Percentiles rank a stretch among this genome's conserved stretches.
These are phyloP conservation scores for Yamadazyma atlantica DNA, from an alignment of 1,139 yeast genomes.

Conservation along the genomic window DNA sequence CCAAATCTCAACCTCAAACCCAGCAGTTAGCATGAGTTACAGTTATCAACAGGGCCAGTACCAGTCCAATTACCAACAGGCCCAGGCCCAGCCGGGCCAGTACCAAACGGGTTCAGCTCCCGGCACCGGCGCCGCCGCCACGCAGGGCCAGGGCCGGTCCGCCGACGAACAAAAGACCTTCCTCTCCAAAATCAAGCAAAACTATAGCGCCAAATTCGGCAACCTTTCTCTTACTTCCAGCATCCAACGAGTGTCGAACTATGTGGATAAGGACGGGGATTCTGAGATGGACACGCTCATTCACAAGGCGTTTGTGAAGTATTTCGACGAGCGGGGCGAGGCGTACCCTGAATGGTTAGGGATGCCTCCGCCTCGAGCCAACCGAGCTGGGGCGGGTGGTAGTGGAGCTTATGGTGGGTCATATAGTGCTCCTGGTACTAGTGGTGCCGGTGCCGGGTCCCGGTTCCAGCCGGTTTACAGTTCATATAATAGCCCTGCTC, in stretches of 20 bases:
- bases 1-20: no score
- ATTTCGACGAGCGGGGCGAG: slow-evolving; percentile 31
- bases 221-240: slow-evolving; percentile 30
- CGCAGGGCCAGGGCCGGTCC: slow-evolving; percentile 15
- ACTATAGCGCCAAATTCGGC: slow-evolving; percentile 35
- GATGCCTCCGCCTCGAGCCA: slow-evolving; percentile 17
- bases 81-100: no score
- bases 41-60: no score
- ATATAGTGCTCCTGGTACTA: no score
- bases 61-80: no score
- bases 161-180: slow-evolving; percentile 22
- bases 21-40: no score
- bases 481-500: slow-evolving; percentile 19
- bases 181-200: slow-evolving; percentile 38
- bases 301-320: slow-evolving; percentile 46
- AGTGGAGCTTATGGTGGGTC: no score
- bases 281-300: slow-evolving; percentile 41
- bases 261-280: slow-evolving; percentile 40
- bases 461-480: slow-evolving; percentile 25
- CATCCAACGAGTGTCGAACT: slow-evolving; percentile 18
- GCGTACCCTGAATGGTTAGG: slow-evolving; percentile 51
- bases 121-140: no score
- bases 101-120: no score
- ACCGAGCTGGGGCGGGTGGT: no score
- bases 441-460: slow-evolving; percentile 1